Conservation (phyloP, 164 flowering plant genomes). For the Berberis vulgaris region DNA sequence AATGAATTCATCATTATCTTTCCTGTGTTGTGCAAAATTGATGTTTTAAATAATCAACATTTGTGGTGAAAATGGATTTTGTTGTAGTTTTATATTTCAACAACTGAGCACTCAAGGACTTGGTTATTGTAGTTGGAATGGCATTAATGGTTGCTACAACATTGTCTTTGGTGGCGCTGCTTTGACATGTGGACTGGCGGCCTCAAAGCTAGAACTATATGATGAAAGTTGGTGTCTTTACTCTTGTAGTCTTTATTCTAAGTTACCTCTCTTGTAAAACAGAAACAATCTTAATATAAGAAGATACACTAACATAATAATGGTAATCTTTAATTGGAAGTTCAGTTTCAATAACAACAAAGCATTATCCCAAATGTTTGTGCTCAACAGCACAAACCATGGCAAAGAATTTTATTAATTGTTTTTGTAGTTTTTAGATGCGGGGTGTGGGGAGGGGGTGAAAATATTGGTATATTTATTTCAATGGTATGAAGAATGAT, state of each 20-base stretch:
- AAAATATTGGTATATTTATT: no score
- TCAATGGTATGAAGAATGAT: not conserved
- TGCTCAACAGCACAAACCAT: not conserved
- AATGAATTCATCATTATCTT: no score
- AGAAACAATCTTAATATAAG: not conserved
- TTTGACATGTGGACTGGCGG: slow-evolving; percentile 44
- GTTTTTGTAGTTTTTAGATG: no score
- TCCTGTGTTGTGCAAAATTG: no score
- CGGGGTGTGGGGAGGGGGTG: no score
- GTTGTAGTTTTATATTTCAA: no score
- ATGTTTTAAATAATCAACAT: no score
- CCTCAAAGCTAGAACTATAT: slow-evolving; percentile 55
- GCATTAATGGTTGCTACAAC: slow-evolving; percentile 71
- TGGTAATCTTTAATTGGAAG: not conserved
- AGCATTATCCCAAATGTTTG: no score
- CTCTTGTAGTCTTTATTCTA: no score
- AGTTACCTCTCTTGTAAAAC: not conserved
- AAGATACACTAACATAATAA: no score
- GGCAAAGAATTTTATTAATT: no score
- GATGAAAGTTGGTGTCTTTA: slow-evolving; percentile 33
- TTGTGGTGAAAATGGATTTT: not conserved
- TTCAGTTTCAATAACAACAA: not conserved
- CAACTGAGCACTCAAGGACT: no score
- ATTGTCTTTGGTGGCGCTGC: slow-evolving; percentile 70
- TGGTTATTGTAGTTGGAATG: slow-evolving; percentile 51